Conservation (phyloP, 2,329 filamentous ascomycete species). For the Colletotrichum sp. region DNA sequence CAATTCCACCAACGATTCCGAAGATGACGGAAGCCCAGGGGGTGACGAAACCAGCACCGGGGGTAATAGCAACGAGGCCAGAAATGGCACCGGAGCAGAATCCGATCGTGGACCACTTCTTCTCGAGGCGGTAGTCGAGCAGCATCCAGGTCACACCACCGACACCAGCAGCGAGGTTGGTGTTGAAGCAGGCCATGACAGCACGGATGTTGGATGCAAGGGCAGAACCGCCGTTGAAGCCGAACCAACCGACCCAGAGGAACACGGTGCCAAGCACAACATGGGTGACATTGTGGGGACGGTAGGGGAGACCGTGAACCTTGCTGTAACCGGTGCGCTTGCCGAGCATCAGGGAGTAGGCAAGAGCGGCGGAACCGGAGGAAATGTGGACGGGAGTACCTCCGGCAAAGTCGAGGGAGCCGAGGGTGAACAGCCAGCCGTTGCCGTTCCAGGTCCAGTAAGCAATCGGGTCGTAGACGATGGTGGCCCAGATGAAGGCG, state of each 20-base stretch:
- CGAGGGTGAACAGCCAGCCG: conserved; percentile 73
- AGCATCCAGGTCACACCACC: conserved; percentile 85
- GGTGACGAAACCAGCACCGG: conserved; percentile 83
- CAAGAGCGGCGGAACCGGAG: conserved; percentile 73
- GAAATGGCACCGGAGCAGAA: conserved; percentile 92
- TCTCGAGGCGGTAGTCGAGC: conserved; percentile 88
- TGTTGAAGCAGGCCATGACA: conserved; percentile 88
- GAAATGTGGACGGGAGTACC: conserved; percentile 79
- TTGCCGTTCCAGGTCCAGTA: conserved; percentile 81
- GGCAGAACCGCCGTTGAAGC: conserved; percentile 90
- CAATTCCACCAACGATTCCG: conserved; percentile 64
- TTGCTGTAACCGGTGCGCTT: conserved; percentile 68
- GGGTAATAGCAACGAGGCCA: conserved; percentile 89
- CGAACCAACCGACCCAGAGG: conserved; percentile 96
- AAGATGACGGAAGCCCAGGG: conserved; percentile 64
- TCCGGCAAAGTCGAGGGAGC: conserved; percentile 76
- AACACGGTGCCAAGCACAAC: conserved; percentile 76
- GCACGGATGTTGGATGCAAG: conserved; percentile 84
- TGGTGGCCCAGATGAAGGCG: conserved; percentile 73
- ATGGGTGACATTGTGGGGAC: conserved; percentile 76
- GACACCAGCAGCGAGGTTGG: conserved; percentile 83
- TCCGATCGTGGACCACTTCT: conserved; percentile 91
- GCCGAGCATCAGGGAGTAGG: conserved; percentile 76
- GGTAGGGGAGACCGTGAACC: conserved; percentile 67
- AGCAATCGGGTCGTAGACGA: conserved; percentile 76